Conservation (phyloP, 805 yeast species). For the Peterozyma xylosa region DNA sequence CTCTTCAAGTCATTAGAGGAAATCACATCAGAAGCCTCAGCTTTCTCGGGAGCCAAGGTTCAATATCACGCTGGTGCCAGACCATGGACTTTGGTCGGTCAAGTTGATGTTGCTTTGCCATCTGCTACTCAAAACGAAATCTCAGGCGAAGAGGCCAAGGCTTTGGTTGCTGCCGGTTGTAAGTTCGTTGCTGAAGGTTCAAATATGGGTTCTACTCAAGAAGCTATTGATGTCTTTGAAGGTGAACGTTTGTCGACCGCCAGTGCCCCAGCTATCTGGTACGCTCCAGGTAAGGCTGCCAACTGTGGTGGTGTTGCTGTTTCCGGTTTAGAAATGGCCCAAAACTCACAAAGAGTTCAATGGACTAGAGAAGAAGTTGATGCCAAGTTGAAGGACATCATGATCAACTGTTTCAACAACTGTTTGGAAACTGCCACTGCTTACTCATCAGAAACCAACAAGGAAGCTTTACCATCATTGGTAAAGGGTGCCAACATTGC, state of each 20-base stretch:
- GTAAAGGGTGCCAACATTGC: constrained; percentile 99
- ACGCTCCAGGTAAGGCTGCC: constrained; percentile 99
- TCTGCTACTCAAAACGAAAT: constrained; percentile 99
- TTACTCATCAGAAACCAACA: constrained; percentile 63
- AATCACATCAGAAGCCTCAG: constrained; percentile 48
- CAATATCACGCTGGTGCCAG: constrained; percentile 89
- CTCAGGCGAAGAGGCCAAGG: constrained; percentile 93
- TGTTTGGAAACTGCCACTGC: constrained; percentile 82
- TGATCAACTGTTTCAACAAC: constrained; percentile 88
- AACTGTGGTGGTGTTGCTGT: constrained; percentile 99
- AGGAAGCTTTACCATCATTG: constrained; percentile 78
- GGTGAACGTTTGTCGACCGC: constrained; percentile 52
- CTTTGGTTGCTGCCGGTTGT: constrained; percentile 86
- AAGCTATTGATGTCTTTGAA: constrained; percentile 93
- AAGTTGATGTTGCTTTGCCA: constrained; percentile 94
- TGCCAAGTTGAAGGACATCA: constrained; percentile 80
- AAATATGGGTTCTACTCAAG: constrained; percentile 98
- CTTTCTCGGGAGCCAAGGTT: constrained; percentile 52
- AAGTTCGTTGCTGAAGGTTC: constrained; percentile 97
- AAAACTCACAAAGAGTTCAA: constrained; percentile 87
- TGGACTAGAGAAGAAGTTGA: constrained; percentile 96
- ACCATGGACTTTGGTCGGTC: constrained; percentile 91
- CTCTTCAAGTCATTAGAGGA: constrained; percentile 70
- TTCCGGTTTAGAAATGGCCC: constrained; percentile 98
- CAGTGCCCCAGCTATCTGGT: constrained; percentile 67